Base-by-base conservation (phyloP, 495 filamentous ascomycete species). In the Penicillium psychrofluorescens region DNA sequence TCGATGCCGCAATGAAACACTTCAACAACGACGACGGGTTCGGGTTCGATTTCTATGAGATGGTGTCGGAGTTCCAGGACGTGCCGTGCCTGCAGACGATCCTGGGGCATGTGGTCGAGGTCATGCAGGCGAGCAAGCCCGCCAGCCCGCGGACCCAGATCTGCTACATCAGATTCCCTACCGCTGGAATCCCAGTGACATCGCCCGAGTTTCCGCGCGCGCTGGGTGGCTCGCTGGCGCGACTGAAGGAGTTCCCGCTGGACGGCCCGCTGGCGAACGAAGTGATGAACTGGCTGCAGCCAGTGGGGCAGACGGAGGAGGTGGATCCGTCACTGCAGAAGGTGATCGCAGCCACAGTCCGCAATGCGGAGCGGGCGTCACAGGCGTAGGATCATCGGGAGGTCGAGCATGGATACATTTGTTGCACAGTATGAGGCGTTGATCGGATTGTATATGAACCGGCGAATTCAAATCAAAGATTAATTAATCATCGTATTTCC, bases 1-100 rank as follows among this genome's bases (percentile, higher is more conserved):
- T 96, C 50, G 90, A 95, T 56, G 76, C 85, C 11, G 86, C 88
- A 1, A 81, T 84, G 72, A 90, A 86, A 55, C 76, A 92, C 56
- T 83, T 86, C 42, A 77, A 56, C 67, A 75, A 61, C 30, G 78
- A 80, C 44, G 54, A 80, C 3, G 59, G 64, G 0, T 74, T 90
- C 28, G 88, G 80, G 1, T 76, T 79, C 47, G 67, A 78, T 9
- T 95, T 96, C 62, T 95, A 91, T 55, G 72, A 85, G 50, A 78
- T 91, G 63, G 86, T 89, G 46, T 75, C 78, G 7, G 66, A 71
- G 2, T 95, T 95, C 53, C 59, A 66, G 29, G 61, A 74, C 22
- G 59, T 86, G 12, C 78, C 80, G 6, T 85, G 83, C 50, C 66
- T 84, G 36, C 60, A 50, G 36, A 84, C 71, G 54, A 79, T 97